Evolutionary conservation across 2,329 filamentous ascomycete species (phyloP).

Genomic region (Xylariaceae sp.): DNA sequence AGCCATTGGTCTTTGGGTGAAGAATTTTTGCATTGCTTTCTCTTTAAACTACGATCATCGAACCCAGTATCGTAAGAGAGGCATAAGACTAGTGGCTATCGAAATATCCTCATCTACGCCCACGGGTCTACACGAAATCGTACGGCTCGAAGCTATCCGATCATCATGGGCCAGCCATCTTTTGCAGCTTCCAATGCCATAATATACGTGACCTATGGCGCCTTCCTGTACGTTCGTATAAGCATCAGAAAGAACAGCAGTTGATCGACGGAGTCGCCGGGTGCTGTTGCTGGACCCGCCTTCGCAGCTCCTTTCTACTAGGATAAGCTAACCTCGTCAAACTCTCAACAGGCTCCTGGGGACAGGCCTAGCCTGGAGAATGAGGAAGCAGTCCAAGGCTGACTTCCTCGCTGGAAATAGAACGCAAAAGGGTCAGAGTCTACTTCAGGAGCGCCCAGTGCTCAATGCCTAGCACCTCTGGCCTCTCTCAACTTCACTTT

Average conservation of each 20-base stretch:
- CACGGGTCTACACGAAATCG: background rate
- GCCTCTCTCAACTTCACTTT: slow-evolving; percentile 22
- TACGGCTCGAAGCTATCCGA: background rate
- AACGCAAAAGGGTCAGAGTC: slow-evolving; percentile 78
- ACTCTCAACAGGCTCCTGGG: slow-evolving; percentile 63
- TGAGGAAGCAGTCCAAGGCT: slow-evolving; percentile 68
- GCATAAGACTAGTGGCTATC: background rate
- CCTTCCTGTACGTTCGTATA: slow-evolving; percentile 68
- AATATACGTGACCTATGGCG: slow-evolving; percentile 79
- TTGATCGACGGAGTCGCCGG: no score
- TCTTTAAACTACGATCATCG: no score
- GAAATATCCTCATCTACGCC: background rate
- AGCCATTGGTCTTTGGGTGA: background rate
- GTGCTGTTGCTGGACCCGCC: no score
- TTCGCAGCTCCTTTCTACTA: background rate
- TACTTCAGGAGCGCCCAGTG: slow-evolving; percentile 23
- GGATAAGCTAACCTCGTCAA: slow-evolving; percentile 13
- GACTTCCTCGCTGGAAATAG: slow-evolving; percentile 78
- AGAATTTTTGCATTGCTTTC: no score
- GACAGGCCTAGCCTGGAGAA: slow-evolving; percentile 61
- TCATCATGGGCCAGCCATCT: slow-evolving; percentile 74
- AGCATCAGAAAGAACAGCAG: no score
- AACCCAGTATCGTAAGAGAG: no score
- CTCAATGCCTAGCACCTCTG: slow-evolving; percentile 17
- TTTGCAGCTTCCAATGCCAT: slow-evolving; percentile 80